Evolutionary conservation across 768 basidiomycete species (phyloP).

Genomic region (Tricholoma saponaceum): DNA sequence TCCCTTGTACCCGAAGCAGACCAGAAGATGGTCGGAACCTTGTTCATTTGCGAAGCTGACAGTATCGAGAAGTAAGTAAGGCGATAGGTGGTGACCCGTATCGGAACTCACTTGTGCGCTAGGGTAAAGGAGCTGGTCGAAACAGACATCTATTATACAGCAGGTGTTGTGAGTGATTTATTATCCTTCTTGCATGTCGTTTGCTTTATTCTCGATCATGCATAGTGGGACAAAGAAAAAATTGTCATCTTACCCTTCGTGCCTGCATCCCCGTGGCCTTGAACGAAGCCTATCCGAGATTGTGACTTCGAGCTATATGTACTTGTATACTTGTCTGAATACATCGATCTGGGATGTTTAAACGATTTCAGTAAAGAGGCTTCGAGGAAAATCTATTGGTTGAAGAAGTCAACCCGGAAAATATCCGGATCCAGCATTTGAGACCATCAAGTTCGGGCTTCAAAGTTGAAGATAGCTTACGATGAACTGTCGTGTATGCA

Average conservation of each 20-base stretch:
- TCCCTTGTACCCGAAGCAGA: slow-evolving; percentile 41
- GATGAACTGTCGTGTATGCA: neutral
- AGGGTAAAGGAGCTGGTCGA: slow-evolving; percentile 37
- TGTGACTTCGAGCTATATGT: neutral
- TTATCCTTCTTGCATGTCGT: neutral
- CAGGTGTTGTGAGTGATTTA: slow-evolving; percentile 32
- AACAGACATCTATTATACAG: slow-evolving; percentile 37
- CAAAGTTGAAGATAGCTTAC: too few species aligned
- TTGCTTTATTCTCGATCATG: neutral
- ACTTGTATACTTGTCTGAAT: neutral
- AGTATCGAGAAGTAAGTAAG: slow-evolving; percentile 47
- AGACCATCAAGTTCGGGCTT: too few species aligned
- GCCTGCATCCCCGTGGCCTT: slow-evolving; percentile 30
- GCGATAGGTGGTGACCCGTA: neutral
- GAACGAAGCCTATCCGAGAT: neutral
- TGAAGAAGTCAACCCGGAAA: neutral
- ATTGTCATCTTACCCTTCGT: slow-evolving; percentile 44
- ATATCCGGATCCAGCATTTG: neutral
- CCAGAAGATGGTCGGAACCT: slow-evolving; percentile 60
- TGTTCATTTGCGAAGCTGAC: slow-evolving; percentile 51
- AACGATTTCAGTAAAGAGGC: too few species aligned
- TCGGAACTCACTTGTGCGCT: neutral
- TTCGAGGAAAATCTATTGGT: too few species aligned
- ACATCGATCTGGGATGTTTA: too few species aligned
- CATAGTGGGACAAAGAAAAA: slow-evolving; percentile 57